Base-by-base conservation (phyloP, 495 filamentous ascomycete genomes). In the Cenococcum geophilum region DNA sequence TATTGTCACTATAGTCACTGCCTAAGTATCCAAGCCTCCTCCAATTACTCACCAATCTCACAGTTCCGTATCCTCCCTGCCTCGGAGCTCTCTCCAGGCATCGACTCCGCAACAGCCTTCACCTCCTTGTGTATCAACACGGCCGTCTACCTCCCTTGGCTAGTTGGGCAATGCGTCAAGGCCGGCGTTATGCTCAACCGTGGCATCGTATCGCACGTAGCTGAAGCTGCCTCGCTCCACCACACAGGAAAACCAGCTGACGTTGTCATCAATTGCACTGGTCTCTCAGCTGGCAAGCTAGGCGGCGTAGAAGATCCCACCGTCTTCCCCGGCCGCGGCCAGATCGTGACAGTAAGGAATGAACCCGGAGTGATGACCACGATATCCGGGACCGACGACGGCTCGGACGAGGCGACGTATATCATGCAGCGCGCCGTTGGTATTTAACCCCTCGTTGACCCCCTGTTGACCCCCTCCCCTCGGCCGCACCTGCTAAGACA, bases 81-180 rank as follows among this genome's bases (percentile, higher is more conserved):
- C 59, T 68, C 76, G 0, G 73, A 87, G 45, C 75, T 95, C 9
- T 80, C 83, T 0, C 60, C 72, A 0, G 85, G 81, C 6, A 80
- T 83, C 43, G 83, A 88, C 60, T 86, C 83, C 12, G 91, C 80
- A 10, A 86, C 81, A 35, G 75, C 76, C 42, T 96, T 91, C 71
- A 89, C 80, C 1, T 92, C 88, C 0, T 86, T 95, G 23, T 97
- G 91, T 74, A 92, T 97, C 70, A 97, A 97, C 76, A 86, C 87
- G 0, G 83, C 88, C 50, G 66, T 96, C 58, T 96, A 96, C 76
- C 84, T 95, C 11, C 85, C 89, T 10, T 96, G 88, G 81, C 83
- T 97, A 0, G 74, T 86, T 0, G 83, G 84, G 1, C 85, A 92
- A 72, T 95, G 89, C 75, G 78, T 86, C 6, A 79, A 78, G 61